Conservation (phyloP, 2,329 filamentous ascomycete species). For the Fusarium cicatricum region DNA sequence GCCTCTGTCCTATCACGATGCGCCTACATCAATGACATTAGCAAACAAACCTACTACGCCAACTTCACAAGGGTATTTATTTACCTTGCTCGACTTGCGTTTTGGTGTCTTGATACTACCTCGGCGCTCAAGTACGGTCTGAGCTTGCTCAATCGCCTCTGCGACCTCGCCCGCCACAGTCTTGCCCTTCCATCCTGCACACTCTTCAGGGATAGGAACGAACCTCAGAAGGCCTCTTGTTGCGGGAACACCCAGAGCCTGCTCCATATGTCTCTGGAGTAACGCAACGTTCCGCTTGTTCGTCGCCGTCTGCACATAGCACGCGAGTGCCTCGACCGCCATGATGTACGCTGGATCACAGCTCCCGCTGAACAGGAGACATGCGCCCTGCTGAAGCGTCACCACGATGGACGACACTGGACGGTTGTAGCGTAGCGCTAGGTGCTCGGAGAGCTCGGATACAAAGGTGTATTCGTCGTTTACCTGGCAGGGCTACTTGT, state of each 20-base stretch:
- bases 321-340: conserved; percentile 74
- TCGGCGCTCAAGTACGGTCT: conserved; percentile 5
- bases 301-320: conserved; percentile 73
- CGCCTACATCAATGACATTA: conserved; percentile 12
- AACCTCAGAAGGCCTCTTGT: conserved; percentile 79
- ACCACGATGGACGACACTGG: conserved; percentile 78
- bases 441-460: conserved; percentile 74
- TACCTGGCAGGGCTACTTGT: conserved; percentile 57
- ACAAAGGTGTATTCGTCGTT: conserved; percentile 79
- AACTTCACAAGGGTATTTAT: neutral
- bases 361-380: conserved; percentile 77
- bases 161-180: conserved; percentile 73
- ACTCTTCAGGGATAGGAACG: conserved; percentile 72
- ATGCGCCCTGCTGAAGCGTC: conserved; percentile 77
- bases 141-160: conserved; percentile 17
- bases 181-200: conserved; percentile 73
- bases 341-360: conserved; percentile 84
- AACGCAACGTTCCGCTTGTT: conserved; percentile 85
- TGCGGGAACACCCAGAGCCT: conserved; percentile 71
- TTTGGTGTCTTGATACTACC: conserved; percentile 15
- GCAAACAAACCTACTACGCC: neutral
- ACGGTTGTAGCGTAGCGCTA: conserved; percentile 79
- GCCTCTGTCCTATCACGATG: conserved; percentile 12
- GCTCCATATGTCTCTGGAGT: conserved; percentile 77
- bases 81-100: conserved; percentile 31